These are phyloP conservation scores for Carallia brachiata DNA, from an alignment of 345 rosid genomes.

Conservation along the genomic window DNA sequence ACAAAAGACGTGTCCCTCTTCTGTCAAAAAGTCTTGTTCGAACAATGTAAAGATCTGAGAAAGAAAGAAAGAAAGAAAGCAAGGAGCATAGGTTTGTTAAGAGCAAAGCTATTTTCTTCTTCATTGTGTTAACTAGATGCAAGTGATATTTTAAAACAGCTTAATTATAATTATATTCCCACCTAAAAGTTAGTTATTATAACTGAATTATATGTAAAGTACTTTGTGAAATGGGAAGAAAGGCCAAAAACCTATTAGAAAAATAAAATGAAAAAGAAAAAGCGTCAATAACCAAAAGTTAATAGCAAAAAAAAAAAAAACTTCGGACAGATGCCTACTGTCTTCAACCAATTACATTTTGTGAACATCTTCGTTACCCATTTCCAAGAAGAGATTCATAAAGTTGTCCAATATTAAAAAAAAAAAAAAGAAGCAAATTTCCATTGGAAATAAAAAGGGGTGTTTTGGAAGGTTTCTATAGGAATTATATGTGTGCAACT, in stretches of 20 bases:
- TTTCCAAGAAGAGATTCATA: background rate
- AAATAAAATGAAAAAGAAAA: too few relatives aligned
- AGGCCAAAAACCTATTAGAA: too few relatives aligned
- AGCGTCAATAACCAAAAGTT: too few relatives aligned
- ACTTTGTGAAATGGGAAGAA: too few relatives aligned
- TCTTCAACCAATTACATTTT: background rate
- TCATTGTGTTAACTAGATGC: too few relatives aligned
- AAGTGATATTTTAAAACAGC: too few relatives aligned
- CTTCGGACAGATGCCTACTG: background rate
- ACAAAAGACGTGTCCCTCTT: too few relatives aligned
- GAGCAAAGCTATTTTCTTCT: too few relatives aligned
- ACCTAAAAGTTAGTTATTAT: too few relatives aligned
- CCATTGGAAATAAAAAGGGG: constrained; percentile 30
- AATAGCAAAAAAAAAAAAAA: too few relatives aligned
- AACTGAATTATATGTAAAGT: background rate
- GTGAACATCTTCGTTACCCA: background rate
- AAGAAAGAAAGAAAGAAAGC: background rate
- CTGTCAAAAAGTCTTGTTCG: too few relatives aligned
- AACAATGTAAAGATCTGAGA: background rate
- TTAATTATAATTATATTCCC: too few relatives aligned
- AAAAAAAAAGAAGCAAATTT: background rate
- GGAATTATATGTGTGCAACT: constrained; percentile 25
- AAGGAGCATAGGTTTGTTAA: background rate
- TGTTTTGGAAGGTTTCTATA: constrained; percentile 44
- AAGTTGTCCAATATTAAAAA: background rate